Evolutionary conservation across 305 asterid genomes (phyloP).

Genomic region (Fraxinus ornus): DNA sequence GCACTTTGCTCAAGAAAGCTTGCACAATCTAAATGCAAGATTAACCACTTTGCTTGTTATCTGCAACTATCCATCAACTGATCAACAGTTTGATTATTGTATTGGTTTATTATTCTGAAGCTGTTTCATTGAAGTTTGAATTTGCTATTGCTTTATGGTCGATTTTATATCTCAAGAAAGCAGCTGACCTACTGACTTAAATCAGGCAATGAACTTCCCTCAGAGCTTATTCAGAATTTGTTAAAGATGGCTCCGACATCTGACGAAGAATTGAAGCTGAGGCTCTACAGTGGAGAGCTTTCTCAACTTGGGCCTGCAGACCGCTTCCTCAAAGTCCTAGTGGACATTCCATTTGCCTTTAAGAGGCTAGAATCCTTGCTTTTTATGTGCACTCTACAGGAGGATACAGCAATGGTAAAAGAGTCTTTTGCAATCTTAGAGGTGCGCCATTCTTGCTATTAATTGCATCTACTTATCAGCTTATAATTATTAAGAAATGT

Average conservation of each 20-base stretch:
- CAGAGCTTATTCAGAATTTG: conserved; percentile 71
- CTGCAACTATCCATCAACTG: not conserved
- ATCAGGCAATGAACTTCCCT: conserved; percentile 88
- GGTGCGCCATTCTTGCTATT: conserved; percentile 46
- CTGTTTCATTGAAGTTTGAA: conserved; percentile 22
- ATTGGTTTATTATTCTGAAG: conserved; percentile 9
- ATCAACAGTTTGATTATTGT: not conserved
- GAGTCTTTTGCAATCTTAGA: conserved; percentile 78
- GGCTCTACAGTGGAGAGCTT: conserved; percentile 68
- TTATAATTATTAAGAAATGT: not conserved
- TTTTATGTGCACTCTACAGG: conserved; percentile 81
- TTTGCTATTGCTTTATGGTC: conserved; percentile 4
- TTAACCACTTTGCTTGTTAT: conserved; percentile 2
- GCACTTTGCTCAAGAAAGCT: not conserved
- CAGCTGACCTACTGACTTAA: conserved; percentile 30
- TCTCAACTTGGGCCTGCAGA: conserved; percentile 85
- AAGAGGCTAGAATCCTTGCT: conserved; percentile 78
- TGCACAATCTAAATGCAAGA: not conserved
- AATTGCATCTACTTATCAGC: not conserved
- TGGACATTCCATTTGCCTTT: conserved; percentile 80
- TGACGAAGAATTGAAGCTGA: conserved; percentile 89
- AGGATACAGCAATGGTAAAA: conserved; percentile 53
- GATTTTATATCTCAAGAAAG: conserved; percentile 11
- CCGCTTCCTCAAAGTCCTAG: conserved; percentile 80
- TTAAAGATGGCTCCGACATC: conserved; percentile 85